Evolutionary conservation across 106 monocot genomes (phyloP), one percentile per base, ranked within the genome.

Genomic region (Allium fistulosum): DNA sequence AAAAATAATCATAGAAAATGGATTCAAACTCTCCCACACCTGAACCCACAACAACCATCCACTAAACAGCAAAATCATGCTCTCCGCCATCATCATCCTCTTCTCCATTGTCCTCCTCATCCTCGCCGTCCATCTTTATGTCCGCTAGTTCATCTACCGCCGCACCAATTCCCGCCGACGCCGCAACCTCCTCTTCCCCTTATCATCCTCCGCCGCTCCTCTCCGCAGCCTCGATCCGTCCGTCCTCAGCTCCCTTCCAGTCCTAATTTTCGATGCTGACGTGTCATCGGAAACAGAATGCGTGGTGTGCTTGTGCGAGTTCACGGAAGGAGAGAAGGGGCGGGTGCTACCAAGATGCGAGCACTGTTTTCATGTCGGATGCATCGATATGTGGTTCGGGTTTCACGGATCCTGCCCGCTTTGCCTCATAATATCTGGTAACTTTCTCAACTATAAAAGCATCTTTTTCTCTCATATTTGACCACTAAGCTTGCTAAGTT

Each of bases 301-400:
- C 70, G 77, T 77, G 14, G 82, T 82, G n/a, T 82, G 82, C 66
- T 27, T 82, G 46, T 65, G 48, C 57, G 82, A 74, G 52, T 71
- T 82, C 78, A 69, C 49, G 60, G 77, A 70, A n/a, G 74, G 72
- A 14, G 82, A 82, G 59, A 82, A 82, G 74, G 53, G 67, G 10
- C 62, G 82, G 26, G 52, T 18, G 0, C 56, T 82, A 10, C 82
- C 82, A 17, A 74, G 65, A 69, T 82, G 82, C 60, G 66, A 65
- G 8, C 82, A 82, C 77, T 57, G 74, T 10, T 83, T 83, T 57
- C 83, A 83, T 57, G 49, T 78, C 49, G 78, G 69, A 12, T 79
- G 83, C 67, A 72, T 83, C 49, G 83, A 83, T 57, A 72, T 69
- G 66, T 83, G 83, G 83, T 75, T 83, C 57, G 58, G 58, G 7